A percentile compares a stretch with the other conserved stretches of the same genome.
phyloP scores from a whole-genome alignment of 345 rosid genomes.

The Syzygium oleosum region DNA sequence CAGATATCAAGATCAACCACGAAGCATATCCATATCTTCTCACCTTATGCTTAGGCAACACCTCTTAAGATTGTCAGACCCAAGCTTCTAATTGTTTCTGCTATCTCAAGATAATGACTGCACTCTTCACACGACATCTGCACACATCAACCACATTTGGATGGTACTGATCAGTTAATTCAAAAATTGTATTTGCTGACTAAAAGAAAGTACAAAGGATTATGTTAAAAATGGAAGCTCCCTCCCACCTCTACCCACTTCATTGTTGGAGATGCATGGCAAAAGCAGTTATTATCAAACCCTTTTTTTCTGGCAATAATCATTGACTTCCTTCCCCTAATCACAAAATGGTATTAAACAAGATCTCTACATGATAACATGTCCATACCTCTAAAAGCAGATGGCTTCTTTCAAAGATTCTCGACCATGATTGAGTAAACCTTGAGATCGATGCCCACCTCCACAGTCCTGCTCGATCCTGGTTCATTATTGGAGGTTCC shows the following conservation, averaged over 20 bases:
- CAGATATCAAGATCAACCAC: no score
- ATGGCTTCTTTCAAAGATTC: constrained; percentile 73
- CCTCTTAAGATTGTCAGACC: constrained; percentile 76
- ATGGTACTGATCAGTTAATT: neutral
- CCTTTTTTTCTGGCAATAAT: neutral
- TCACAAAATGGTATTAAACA: neutral
- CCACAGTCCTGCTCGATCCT: constrained; percentile 68
- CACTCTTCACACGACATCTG: constrained; percentile 90
- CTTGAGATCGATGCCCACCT: constrained; percentile 79
- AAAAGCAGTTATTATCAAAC: neutral
- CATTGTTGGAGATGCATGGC: neutral
- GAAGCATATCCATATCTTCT: constrained; percentile 75
- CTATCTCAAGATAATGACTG: constrained; percentile 86
- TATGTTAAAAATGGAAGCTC: neutral
- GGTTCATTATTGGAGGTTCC: constrained; percentile 32
- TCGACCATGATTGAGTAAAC: constrained; percentile 82
- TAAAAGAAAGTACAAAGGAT: neutral
- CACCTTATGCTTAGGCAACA: constrained; percentile 60
- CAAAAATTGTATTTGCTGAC: neutral
- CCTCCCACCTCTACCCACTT: neutral
- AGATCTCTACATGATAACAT: neutral
- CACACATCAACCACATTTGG: constrained; percentile 7
- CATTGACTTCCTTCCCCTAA: neutral
- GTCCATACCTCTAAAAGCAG: constrained; percentile 69
- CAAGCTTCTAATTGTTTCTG: constrained; percentile 71